Evolutionary conservation across 1,284 basidiomycete genomes (phyloP), one percentile per base, ranked within the genome.

Genomic region (Sporisorium graminicola): DNA sequence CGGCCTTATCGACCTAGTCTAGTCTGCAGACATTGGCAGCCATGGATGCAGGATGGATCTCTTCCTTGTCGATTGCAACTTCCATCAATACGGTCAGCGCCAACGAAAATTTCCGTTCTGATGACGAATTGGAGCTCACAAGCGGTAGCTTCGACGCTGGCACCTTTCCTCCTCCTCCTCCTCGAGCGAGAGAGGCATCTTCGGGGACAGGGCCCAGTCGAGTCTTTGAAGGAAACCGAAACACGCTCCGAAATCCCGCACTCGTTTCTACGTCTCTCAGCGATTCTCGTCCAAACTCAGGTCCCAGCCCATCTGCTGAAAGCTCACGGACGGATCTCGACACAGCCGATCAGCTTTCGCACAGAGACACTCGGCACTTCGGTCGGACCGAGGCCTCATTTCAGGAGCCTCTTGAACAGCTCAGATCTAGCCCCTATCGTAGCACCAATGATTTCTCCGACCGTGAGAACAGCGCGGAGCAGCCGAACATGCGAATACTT

Each of bases 381-480:
- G 52, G 44, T 20, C 18, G 43, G 24, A n/a, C 49, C 59, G 58
- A 53, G 6, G 35, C 27, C 31, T 27, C 49, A 12, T 35, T 27
- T 54, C 52, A 22, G 22, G 59, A 62, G 50, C 55, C 65, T 31
- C 16, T 62, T 3, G 65, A 68, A 50, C 65, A 58, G 50, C 54
- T 62, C 22, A 57, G 46, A 49, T 10, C 22, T n/a, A 37, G 26
- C 6, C 47, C 14, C 27, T 6, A 40, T 18, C 37, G 29, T 3
- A 16, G 22, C n/a, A 2, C 9, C 12, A 27, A 6, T 33, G 33
- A 35, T n/a, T n/a, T 12, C 14, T 20, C 22, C 12, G 22, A 42
- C 31, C 37, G 10, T 20, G 22, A 53, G 6, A 42, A 26, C 22
- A 14, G 10, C 12, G 22, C 44, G 33, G 43, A 7, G 14, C 7